phyloP scores from a whole-genome alignment of 176 grass and related monocot genomes.

The Sorghum bicolor region DNA sequence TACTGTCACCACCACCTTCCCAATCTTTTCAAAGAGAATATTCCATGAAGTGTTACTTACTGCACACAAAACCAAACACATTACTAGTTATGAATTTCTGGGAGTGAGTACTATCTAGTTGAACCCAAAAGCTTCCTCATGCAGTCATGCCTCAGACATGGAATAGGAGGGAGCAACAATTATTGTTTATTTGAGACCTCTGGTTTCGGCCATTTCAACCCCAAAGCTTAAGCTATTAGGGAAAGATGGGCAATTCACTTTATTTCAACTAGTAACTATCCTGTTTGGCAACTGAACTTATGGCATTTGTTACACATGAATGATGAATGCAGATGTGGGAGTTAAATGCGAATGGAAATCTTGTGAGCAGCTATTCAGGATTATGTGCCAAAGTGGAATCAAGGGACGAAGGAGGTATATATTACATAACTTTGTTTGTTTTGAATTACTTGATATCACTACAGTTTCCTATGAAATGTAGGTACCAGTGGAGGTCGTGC shows the following conservation, averaged over 20 bases:
- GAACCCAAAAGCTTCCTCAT: background rate
- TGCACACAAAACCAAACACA: background rate
- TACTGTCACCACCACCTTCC: background rate
- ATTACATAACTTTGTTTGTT: conserved; percentile 21
- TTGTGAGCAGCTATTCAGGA: conserved; percentile 82
- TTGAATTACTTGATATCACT: conserved; percentile 1
- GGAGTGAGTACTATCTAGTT: background rate
- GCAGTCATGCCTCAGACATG: background rate
- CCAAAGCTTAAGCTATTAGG: background rate
- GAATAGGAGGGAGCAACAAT: background rate
- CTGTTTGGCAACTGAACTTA: conserved; percentile 2
- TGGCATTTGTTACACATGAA: conserved; percentile 17
- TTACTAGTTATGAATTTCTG: background rate
- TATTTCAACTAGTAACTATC: background rate
- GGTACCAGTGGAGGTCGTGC: conserved; percentile 44
- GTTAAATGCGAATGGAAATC: conserved; percentile 81
- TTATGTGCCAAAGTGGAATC: conserved; percentile 62
- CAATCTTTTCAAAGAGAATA: background rate
- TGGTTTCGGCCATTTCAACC: background rate
- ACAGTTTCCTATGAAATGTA: conserved; percentile 35
- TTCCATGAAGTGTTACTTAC: background rate
- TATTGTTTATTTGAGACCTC: background rate
- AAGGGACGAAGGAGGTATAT: conserved; percentile 33
- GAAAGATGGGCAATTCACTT: background rate
- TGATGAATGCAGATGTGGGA: conserved; percentile 67